Evolutionary conservation across 306 rosid species (phyloP).

Genomic region (Potentilla sterilis): DNA sequence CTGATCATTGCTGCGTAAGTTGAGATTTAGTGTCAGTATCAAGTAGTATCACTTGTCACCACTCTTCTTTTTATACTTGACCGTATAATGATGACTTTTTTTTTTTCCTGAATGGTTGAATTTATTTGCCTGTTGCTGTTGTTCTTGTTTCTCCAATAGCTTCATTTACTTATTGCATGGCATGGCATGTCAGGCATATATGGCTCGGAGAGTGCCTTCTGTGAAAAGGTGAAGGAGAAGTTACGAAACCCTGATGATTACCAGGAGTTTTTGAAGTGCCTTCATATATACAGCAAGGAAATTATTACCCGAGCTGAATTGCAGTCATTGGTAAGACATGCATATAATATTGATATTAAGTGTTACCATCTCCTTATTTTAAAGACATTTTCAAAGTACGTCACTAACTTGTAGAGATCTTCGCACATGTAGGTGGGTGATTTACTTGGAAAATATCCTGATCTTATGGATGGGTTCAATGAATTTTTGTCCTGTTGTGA

Average conservation of each 20-base stretch:
- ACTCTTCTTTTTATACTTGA: background rate
- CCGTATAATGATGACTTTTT: background rate
- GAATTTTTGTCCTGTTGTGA: slow-evolving; percentile 88
- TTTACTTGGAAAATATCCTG: slow-evolving; percentile 80
- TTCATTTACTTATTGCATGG: slow-evolving; percentile 13
- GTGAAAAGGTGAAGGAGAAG: slow-evolving; percentile 89
- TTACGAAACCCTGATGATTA: slow-evolving; percentile 71
- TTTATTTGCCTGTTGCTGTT: background rate
- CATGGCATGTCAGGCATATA: slow-evolving; percentile 63
- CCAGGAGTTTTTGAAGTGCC: slow-evolving; percentile 96
- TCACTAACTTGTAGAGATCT: slow-evolving; percentile 27
- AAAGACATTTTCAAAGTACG: slow-evolving; percentile 15
- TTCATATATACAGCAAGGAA: slow-evolving; percentile 93
- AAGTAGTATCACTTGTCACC: background rate
- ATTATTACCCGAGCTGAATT: slow-evolving; percentile 82
- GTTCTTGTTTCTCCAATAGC: background rate
- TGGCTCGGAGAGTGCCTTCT: slow-evolving; percentile 72
- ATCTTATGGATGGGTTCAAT: slow-evolving; percentile 83
- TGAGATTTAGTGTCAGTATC: slow-evolving; percentile 1
- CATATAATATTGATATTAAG: background rate
- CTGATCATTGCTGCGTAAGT: background rate
- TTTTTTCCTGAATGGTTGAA: background rate
- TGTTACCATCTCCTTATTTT: slow-evolving; percentile 1
- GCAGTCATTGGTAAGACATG: slow-evolving; percentile 72
- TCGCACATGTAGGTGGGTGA: slow-evolving; percentile 63